Evolutionary conservation across 805 yeast species (phyloP).

Genomic region (Tetrapisispora iriomotensis): DNA sequence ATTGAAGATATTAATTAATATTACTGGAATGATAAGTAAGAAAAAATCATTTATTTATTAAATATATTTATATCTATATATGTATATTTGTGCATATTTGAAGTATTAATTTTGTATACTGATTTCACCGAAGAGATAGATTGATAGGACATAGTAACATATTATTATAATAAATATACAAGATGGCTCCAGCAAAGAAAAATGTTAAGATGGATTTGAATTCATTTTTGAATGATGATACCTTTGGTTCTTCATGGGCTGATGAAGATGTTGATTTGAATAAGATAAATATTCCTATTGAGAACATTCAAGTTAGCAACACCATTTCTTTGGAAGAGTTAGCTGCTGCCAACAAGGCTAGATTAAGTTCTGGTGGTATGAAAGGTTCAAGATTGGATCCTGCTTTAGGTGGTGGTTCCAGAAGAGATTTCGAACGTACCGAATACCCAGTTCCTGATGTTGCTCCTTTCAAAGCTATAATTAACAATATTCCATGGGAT

Average conservation of each 20-base stretch:
- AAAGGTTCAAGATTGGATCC: conserved; percentile 30
- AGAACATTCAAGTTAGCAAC: conserved; percentile 19
- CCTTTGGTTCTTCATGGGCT: conserved; percentile 72
- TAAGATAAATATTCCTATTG: conserved; percentile 46
- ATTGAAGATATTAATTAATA: too few species aligned
- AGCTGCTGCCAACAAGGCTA: conserved; percentile 14
- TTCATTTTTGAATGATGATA: conserved; percentile 70
- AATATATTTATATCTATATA: too few species aligned
- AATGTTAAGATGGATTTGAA: conserved; percentile 80
- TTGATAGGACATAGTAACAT: too few species aligned
- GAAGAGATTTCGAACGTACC: conserved; percentile 37
- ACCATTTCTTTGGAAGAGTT: conserved; percentile 25
- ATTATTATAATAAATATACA: conserved; percentile 6
- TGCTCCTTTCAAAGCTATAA: conserved; percentile 88
- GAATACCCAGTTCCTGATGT: conserved; percentile 82
- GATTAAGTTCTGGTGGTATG: conserved; percentile 21
- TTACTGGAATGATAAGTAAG: too few species aligned
- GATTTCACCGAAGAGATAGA: too few species aligned
- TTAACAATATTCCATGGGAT: conserved; percentile 80
- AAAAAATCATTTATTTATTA: too few species aligned
- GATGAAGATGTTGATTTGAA: conserved; percentile 71
- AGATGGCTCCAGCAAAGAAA: conserved; percentile 54
- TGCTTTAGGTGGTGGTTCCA: conserved; percentile 29
- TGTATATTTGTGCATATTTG: too few species aligned
- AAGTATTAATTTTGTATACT: too few species aligned